phyloP scores from a whole-genome alignment of 305 asterid genomes.

The Solanum hybrid region DNA sequence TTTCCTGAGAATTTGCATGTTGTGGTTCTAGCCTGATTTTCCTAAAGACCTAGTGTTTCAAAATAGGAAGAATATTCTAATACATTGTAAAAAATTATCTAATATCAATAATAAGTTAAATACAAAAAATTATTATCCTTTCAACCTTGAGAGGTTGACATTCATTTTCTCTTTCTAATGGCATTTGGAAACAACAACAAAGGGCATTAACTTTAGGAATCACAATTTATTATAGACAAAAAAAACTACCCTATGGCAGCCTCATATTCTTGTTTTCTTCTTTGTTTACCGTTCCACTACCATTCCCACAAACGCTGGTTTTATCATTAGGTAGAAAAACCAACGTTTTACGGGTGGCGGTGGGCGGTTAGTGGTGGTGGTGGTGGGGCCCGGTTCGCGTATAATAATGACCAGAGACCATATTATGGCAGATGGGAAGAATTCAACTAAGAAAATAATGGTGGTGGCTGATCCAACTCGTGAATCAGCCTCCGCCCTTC shows the following conservation, averaged over 20 bases:
- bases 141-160: neutral
- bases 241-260: conserved; percentile 9
- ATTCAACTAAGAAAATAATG: conserved; percentile 38
- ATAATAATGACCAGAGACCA: neutral
- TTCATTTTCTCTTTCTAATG: neutral
- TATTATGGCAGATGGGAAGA: neutral
- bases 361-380: conserved; percentile 10
- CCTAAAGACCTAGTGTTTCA: neutral
- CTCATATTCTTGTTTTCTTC: conserved; percentile 15
- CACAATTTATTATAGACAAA: neutral
- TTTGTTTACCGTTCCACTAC: neutral
- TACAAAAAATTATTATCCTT: neutral
- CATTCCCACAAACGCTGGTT: neutral
- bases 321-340: neutral
- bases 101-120: neutral
- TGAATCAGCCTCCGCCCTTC: conserved; percentile 60
- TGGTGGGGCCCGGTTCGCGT: neutral
- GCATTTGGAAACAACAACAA: neutral
- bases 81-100: neutral
- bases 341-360: conserved; percentile 9
- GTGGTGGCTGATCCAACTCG: conserved; percentile 68
- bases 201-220: neutral
- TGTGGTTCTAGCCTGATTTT: neutral
- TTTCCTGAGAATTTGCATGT: neutral
- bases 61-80: neutral